A percentile compares a stretch with the other conserved stretches of the same genome.
Conservation (phyloP, 768 basidiomycete species). For the Ramaria rubella region DNA sequence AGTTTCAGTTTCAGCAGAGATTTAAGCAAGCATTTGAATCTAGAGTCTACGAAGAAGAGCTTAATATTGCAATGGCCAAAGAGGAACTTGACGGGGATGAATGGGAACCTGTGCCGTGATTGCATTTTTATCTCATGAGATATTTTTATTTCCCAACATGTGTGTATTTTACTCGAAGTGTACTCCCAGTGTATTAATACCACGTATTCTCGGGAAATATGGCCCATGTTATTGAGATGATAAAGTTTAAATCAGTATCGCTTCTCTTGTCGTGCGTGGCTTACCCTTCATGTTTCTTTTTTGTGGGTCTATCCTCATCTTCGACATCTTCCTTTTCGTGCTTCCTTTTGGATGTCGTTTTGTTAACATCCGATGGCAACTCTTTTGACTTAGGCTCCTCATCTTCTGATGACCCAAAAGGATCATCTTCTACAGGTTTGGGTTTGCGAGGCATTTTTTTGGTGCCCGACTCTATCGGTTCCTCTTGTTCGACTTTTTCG, state of each 20-base stretch:
- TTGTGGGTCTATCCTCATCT: background rate
- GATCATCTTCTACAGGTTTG: conserved; percentile 39
- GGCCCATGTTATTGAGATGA: too few species aligned
- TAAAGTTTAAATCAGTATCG: too few species aligned
- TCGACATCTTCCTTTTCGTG: background rate
- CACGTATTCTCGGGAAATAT: background rate
- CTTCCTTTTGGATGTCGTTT: background rate
- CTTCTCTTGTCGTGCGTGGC: background rate
- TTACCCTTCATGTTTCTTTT: background rate
- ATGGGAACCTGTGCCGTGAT: background rate
- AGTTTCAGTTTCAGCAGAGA: conserved; percentile 18
- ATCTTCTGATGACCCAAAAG: conserved; percentile 51
- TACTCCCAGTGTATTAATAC: background rate
- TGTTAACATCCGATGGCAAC: background rate
- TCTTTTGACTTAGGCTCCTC: conserved; percentile 1
- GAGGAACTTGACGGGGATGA: background rate
- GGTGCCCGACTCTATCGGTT: conserved; percentile 16
- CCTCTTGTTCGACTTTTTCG: conserved; percentile 21
- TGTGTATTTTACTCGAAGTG: background rate
- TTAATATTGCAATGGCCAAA: conserved; percentile 9
- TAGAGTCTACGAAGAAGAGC: conserved; percentile 32
- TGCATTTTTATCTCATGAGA: background rate
- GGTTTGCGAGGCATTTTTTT: conserved; percentile 45
- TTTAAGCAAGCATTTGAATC: conserved; percentile 38
- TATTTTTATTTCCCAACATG: background rate